Percentiles rank a stretch among this genome's conserved stretches.
phyloP scores from a whole-genome alignment of 768 basidiomycete species.

The Serendipita vermifera region DNA sequence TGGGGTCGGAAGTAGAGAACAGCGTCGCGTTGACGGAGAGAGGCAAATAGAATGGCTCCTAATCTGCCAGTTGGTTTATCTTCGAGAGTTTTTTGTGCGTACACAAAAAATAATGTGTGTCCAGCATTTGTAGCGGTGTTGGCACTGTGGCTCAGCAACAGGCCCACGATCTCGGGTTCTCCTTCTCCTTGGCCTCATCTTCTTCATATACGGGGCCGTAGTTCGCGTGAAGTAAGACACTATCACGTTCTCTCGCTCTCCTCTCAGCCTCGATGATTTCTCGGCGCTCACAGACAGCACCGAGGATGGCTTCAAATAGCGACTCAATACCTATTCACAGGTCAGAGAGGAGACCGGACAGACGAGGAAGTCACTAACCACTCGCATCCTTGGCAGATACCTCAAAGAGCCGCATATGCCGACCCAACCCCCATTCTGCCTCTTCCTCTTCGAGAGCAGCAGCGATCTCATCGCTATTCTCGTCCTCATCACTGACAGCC shows the following conservation, averaged over 20 bases:
- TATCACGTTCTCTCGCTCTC: slow-evolving; percentile 66
- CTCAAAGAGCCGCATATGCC: slow-evolving; percentile 80
- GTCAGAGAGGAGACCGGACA: slow-evolving; percentile 11
- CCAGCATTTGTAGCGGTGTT: no score
- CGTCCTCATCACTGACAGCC: slow-evolving; percentile 43
- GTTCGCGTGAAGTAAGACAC: slow-evolving; percentile 45
- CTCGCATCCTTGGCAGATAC: slow-evolving; percentile 82
- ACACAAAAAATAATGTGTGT: no score
- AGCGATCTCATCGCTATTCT: slow-evolving; percentile 33
- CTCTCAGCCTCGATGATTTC: slow-evolving; percentile 73
- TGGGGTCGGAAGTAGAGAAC: no score
- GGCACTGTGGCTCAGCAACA: slow-evolving; percentile 11
- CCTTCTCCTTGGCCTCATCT: slow-evolving; percentile 12
- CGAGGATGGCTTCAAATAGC: slow-evolving; percentile 68
- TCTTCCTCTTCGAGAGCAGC: slow-evolving; percentile 27
- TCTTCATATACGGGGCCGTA: neutral
- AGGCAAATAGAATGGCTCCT: no score
- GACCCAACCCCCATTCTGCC: slow-evolving; percentile 62
- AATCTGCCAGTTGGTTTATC: no score
- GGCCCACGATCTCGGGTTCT: slow-evolving; percentile 11
- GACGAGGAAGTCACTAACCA: slow-evolving; percentile 36
- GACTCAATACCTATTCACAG: slow-evolving; percentile 51
- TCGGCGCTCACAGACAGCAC: slow-evolving; percentile 63
- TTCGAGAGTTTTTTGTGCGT: no score
- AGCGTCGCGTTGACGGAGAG: no score